These are phyloP conservation scores for Hericium coralloides DNA, from an alignment of 768 basidiomycete genomes.

Conservation along the genomic window DNA sequence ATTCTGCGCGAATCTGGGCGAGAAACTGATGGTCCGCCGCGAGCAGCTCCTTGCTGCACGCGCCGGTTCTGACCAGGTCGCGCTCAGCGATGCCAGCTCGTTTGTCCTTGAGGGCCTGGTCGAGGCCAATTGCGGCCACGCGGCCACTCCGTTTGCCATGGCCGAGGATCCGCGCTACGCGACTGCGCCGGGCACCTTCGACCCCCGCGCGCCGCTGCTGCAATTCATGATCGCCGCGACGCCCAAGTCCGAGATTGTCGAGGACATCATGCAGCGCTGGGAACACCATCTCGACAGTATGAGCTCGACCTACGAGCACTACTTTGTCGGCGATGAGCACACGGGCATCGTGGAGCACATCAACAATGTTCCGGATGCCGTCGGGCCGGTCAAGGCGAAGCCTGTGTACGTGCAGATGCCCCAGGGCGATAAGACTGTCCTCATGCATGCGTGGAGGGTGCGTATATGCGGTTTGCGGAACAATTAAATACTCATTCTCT, in stretches of 20 bases:
- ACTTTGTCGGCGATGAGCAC: constrained; percentile 36
- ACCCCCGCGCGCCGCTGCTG: constrained; percentile 50
- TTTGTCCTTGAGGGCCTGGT: constrained; percentile 38
- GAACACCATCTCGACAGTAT: constrained; percentile 45
- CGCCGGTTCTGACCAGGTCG: no score
- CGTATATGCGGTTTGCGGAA: constrained; percentile 6
- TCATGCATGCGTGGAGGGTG: constrained; percentile 80
- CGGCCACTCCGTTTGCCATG: constrained; percentile 31
- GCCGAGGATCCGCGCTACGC: constrained; percentile 13
- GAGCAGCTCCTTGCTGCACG: no score
- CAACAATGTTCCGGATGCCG: constrained; percentile 62
- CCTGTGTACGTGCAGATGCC: constrained; percentile 82
- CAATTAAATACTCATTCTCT: not conserved
- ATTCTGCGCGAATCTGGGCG: constrained; percentile 38
- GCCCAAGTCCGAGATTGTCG: constrained; percentile 36
- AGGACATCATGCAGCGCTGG: constrained; percentile 42
- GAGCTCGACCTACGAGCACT: constrained; percentile 27
- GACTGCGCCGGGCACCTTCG: constrained; percentile 14
- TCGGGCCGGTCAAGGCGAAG: constrained; percentile 72
- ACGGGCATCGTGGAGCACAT: constrained; percentile 35
- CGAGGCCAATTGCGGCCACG: constrained; percentile 48
- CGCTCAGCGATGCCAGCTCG: not conserved
- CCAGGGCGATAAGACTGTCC: constrained; percentile 42
- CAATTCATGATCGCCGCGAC: constrained; percentile 76
- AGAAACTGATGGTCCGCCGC: constrained; percentile 26